phyloP scores from a whole-genome alignment of 768 basidiomycete genomes.

The Mycena vulgaris region DNA sequence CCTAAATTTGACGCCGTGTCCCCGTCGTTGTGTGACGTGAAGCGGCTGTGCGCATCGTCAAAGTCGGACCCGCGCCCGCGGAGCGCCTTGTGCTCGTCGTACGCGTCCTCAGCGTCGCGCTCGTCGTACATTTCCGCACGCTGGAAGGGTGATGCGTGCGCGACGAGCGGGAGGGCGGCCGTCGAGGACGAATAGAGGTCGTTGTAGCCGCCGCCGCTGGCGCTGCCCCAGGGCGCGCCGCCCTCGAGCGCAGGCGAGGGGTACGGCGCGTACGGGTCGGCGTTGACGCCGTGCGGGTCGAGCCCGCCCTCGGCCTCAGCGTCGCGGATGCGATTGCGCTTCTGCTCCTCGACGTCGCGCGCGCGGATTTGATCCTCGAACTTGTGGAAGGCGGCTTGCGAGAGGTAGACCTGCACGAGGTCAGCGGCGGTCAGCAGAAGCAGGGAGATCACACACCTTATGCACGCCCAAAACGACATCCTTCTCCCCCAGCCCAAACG shows the following conservation, averaged over 20 bases:
- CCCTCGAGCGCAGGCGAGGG: constrained; percentile 61
- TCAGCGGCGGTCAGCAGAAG: neutral
- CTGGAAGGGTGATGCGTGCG: constrained; percentile 87
- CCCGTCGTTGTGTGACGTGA: constrained; percentile 76
- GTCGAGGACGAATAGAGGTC: constrained; percentile 61
- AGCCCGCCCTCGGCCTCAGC: constrained; percentile 82
- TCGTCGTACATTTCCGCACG: constrained; percentile 82
- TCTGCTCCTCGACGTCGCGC: constrained; percentile 88
- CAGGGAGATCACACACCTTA: constrained; percentile 70
- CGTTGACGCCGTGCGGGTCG: constrained; percentile 61
- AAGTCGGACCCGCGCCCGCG: constrained; percentile 72
- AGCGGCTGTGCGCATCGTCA: constrained; percentile 83
- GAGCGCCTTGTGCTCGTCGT: constrained; percentile 81
- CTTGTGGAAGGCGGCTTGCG: constrained; percentile 86
- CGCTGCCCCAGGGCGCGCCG: constrained; percentile 46
- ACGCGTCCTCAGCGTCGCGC: constrained; percentile 83
- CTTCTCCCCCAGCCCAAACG: constrained; percentile 71
- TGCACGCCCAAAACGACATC: constrained; percentile 88
- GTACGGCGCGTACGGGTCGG: constrained; percentile 88
- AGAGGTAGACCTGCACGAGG: constrained; percentile 83
- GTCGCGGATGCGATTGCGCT: constrained; percentile 83
- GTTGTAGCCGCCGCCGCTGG: constrained; percentile 49
- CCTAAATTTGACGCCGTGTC: constrained; percentile 88
- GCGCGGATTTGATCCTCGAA: constrained; percentile 91
- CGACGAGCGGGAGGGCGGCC: constrained; percentile 87